These are phyloP conservation scores for Agrocybe pediades DNA, from an alignment of 768 basidiomycete genomes.

Conservation along the genomic window DNA sequence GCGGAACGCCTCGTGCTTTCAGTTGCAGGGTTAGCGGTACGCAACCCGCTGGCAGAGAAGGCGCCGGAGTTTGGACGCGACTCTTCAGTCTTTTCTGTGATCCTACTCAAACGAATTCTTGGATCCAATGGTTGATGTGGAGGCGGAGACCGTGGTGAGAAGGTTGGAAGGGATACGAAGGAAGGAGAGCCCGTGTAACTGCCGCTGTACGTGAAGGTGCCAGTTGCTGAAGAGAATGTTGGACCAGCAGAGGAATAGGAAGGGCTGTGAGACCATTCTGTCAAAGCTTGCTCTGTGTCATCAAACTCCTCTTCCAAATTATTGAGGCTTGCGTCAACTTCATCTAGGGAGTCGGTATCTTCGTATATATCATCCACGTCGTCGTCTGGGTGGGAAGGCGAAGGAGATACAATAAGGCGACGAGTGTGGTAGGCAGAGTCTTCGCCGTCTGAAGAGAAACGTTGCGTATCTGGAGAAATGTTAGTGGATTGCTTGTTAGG, in stretches of 20 bases:
- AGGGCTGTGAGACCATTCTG: conserved; percentile 53
- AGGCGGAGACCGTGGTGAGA: conserved; percentile 35
- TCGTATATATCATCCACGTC: conserved; percentile 39
- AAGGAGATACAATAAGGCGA: conserved; percentile 56
- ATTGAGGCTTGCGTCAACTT: conserved; percentile 71
- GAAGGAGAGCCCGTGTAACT: conserved; percentile 51
- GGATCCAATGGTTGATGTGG: conserved; percentile 35
- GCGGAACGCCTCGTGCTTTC: conserved; percentile 51
- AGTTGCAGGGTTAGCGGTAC: conserved; percentile 42
- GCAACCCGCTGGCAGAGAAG: conserved; percentile 30
- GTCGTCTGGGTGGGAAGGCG: conserved; percentile 37
- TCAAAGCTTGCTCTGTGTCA: conserved; percentile 63
- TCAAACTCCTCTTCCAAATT: conserved; percentile 70
- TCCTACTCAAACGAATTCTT: conserved; percentile 65
- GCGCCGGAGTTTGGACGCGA: conserved; percentile 57
- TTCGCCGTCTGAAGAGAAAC: conserved; percentile 49
- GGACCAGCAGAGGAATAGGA: conserved; percentile 41
- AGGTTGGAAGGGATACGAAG: conserved; percentile 43
- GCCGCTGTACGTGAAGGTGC: conserved; percentile 41
- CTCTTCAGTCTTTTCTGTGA: conserved; percentile 79
- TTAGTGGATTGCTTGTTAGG: not conserved
- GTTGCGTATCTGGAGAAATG: conserved; percentile 40
- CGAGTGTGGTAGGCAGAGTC: conserved; percentile 51
- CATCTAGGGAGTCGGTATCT: conserved; percentile 64
- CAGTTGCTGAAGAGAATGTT: conserved; percentile 36